Evolutionary conservation across 441 rosid genomes (phyloP), one percentile per base, ranked within the genome.

Genomic region (Daphne laureola): DNA sequence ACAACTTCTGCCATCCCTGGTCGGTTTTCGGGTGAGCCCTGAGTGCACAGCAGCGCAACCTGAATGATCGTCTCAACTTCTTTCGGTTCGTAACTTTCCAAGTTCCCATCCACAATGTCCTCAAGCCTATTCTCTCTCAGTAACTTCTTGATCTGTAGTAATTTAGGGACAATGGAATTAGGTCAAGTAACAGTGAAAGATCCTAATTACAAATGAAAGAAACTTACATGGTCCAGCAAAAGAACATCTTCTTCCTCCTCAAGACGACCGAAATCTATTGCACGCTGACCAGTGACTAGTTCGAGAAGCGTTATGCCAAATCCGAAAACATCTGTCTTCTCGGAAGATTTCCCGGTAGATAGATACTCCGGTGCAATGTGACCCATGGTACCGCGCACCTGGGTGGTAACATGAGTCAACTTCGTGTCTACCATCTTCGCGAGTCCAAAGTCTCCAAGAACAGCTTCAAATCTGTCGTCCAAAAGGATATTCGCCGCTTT

Each of bases 31-130:
- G 89, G 96, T 14, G 76, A 66, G 71, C 86, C 75, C 55, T 90
- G 95, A 2, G 91, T 73, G 69, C 96, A 87, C 0, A 93, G 83
- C 70, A 93, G 54, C 14, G 96, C 96, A 52, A 89, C 98, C 57
- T 77, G 85, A 8, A 89, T 64, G 0, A 85, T 73, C 0, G 73
- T 87, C 80, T 80, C 86, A 0, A 89, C 98, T 79, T 89, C 95
- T 53, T 78, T 55, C 0, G 60, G 58, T 14, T 81, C 84, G 26
- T 77, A 86, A 7, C 52, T 64, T 52, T 58, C 60, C 75, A 89
- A 67, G 67, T 78, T 83, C 47, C 69, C 52, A 54, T 92, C 97
- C 50, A 86, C 96, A 14, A 86, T 75, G 87, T 84, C 96, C 25
- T 77, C 70, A 0, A 89, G 79, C 58, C 97, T 75, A 46, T 84